A percentile compares a stretch with the other conserved stretches of the same genome.
Conservation (phyloP, 2,329 filamentous ascomycete species). For the Hyphodiscus sp. region DNA sequence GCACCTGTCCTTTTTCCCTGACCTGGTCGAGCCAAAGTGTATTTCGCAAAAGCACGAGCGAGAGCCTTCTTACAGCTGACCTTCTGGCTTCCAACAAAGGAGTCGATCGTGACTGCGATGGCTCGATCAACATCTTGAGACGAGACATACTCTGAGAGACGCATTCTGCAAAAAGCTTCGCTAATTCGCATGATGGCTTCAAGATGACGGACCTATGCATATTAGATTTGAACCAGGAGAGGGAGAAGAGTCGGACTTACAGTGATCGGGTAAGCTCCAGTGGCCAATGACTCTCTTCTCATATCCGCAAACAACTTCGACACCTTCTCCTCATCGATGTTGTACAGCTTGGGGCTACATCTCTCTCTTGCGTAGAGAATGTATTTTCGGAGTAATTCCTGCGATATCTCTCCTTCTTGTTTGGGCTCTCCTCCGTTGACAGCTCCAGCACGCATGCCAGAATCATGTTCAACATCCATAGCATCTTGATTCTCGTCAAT, state of each 20-base stretch:
- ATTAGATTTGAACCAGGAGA: conserved; percentile 6
- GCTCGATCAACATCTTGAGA: conserved; percentile 89
- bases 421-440: conserved; percentile 40
- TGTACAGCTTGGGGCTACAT: conserved; percentile 86
- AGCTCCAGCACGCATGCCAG: conserved; percentile 36
- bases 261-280: conserved; percentile 95
- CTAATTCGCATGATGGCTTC: conserved; percentile 96
- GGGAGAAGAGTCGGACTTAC: conserved; percentile 47
- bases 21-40: conserved; percentile 48
- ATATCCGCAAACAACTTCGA: conserved; percentile 93
- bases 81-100: conserved; percentile 94
- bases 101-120: conserved; percentile 93
- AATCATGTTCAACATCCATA: conserved; percentile 59
- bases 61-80: conserved; percentile 96
- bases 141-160: conserved; percentile 91
- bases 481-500: conserved; percentile 41
- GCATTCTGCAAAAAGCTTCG: conserved; percentile 95
- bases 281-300: conserved; percentile 85
- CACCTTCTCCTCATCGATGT: conserved; percentile 97
- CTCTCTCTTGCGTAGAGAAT: conserved; percentile 91
- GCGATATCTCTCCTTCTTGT: conserved; percentile 70
- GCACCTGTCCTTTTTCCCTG: conserved; percentile 22
- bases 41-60: conserved; percentile 92
- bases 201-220: conserved; percentile 76
- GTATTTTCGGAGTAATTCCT: conserved; percentile 90